These are phyloP conservation scores for Cladosporium halotolerans DNA, from an alignment of 2,329 filamentous ascomycete species.

Conservation along the genomic window DNA sequence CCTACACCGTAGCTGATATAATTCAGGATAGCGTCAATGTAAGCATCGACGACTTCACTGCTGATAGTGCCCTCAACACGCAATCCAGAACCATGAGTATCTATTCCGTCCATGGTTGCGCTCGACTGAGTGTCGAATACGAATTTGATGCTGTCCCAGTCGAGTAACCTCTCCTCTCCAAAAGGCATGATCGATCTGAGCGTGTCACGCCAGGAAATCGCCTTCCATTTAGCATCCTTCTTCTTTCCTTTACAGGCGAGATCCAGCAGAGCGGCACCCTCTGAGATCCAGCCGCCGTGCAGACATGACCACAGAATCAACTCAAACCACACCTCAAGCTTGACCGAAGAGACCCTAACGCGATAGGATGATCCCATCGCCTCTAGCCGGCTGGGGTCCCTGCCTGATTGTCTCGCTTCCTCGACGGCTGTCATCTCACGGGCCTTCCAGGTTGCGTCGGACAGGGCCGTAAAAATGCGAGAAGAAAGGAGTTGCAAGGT, in stretches of 20 bases:
- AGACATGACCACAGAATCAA: constrained; percentile 48
- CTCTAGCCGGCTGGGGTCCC: neutral
- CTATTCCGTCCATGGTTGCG: constrained; percentile 16
- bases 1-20: constrained; percentile 39
- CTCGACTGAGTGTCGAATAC: constrained; percentile 24
- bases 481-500: constrained; percentile 43
- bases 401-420: neutral
- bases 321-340: constrained; percentile 46
- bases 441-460: constrained; percentile 45
- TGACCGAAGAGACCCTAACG: constrained; percentile 8
- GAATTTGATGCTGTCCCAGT: constrained; percentile 27
- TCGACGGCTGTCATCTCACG: constrained; percentile 31
- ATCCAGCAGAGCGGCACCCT: constrained; percentile 37
- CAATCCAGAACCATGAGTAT: neutral
- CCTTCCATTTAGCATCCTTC: constrained; percentile 22
- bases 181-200: constrained; percentile 25
- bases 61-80: constrained; percentile 47
- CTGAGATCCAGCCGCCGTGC: constrained; percentile 41
- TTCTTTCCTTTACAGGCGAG: neutral
- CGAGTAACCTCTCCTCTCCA: constrained; percentile 20
- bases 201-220: constrained; percentile 39
- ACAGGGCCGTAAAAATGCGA: constrained; percentile 43
- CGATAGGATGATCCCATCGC: constrained; percentile 3
- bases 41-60: constrained; percentile 50
- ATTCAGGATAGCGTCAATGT: constrained; percentile 49